Conservation (phyloP, 331 rosid genomes). For the Quercus tomentella region DNA sequence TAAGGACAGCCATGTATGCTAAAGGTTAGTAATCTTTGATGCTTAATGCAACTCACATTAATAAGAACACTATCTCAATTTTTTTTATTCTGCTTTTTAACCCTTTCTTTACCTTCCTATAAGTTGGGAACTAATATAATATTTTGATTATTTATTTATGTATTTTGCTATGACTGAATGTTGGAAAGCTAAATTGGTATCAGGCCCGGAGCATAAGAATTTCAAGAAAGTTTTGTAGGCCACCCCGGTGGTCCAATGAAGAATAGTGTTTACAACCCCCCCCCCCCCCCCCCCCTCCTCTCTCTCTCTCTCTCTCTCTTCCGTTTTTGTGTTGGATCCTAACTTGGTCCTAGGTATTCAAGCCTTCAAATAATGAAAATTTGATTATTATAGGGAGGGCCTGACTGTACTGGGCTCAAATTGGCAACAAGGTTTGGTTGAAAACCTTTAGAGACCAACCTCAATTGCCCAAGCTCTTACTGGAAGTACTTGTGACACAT, state of each 20-base stretch:
- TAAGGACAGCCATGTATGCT: slow-evolving; percentile 91
- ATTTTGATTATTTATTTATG: too few species aligned
- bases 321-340: background rate
- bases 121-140: background rate
- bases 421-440: background rate
- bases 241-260: background rate
- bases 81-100: background rate
- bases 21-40: slow-evolving; percentile 56
- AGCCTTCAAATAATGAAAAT: background rate
- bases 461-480: background rate
- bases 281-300: too few species aligned
- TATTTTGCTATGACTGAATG: too few species aligned
- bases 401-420: background rate
- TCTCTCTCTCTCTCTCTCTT: too few species aligned
- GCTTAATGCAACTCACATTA: background rate
- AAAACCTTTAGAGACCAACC: background rate
- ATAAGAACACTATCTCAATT: background rate
- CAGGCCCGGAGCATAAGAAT: background rate
- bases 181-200: background rate
- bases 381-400: background rate
- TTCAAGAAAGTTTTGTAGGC: background rate
- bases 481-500: background rate
- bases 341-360: background rate
- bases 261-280: background rate
- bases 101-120: background rate